Conservation (phyloP, 2,329 filamentous ascomycete genomes). For the Ophiostoma australiae region DNA sequence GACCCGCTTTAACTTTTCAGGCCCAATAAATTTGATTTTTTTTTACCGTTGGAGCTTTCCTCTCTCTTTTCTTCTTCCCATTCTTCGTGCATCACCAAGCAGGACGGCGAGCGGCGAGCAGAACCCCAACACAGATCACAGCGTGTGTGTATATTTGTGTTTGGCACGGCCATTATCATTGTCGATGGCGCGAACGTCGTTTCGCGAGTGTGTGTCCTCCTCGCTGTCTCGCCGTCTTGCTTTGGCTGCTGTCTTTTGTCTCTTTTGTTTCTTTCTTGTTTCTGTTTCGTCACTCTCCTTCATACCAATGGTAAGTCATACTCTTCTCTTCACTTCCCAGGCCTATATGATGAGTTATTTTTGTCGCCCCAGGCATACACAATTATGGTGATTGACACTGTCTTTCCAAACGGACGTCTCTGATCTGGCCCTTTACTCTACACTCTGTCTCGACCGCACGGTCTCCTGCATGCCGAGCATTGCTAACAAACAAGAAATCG, state of each 20-base stretch:
- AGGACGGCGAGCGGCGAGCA: neutral
- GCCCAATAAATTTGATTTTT: slow-evolving; percentile 14
- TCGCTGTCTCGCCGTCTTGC: neutral
- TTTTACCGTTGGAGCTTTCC: neutral
- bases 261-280: neutral
- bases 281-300: neutral
- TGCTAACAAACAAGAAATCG: slow-evolving; percentile 15
- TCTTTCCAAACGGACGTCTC: slow-evolving; percentile 48
- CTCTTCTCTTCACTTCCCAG: neutral
- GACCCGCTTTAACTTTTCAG: slow-evolving; percentile 3
- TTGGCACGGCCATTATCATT: neutral
- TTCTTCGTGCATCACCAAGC: neutral
- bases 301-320: neutral
- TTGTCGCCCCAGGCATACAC: slow-evolving; percentile 56
- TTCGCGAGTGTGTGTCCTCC: neutral
- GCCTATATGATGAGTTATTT: slow-evolving; percentile 49
- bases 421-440: slow-evolving; percentile 32
- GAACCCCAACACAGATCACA: neutral
- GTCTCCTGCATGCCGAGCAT: slow-evolving; percentile 11
- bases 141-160: neutral
- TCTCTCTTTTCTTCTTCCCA: slow-evolving; percentile 3
- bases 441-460: neutral
- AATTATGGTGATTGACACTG: slow-evolving; percentile 52
- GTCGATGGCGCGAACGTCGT: slow-evolving; percentile 4
- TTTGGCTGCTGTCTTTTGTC: neutral